Conservation (phyloP, 2,329 filamentous ascomycete species). For the Sordariomycetes sp. region DNA sequence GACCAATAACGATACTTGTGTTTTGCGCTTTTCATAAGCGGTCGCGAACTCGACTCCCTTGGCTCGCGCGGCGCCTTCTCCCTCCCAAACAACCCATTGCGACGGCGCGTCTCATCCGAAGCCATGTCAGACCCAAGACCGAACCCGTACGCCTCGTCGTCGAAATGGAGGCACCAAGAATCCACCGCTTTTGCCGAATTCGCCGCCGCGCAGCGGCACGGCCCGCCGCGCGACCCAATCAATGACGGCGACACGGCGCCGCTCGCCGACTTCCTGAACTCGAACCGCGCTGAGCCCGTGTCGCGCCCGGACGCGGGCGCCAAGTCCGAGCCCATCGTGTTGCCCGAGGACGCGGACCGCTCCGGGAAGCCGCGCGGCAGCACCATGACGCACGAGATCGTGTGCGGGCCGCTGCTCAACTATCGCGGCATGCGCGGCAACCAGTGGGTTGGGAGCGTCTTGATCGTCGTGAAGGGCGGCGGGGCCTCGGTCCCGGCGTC, state of each 20-base stretch:
- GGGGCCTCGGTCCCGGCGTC: conserved; percentile 43
- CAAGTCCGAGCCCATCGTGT: conserved; percentile 34
- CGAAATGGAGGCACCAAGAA: conserved; percentile 54
- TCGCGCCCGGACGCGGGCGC: conserved; percentile 12
- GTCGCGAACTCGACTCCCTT: not conserved
- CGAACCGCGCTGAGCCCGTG: conserved; percentile 35
- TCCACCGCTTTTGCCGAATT: conserved; percentile 42
- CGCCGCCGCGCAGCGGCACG: conserved; percentile 17
- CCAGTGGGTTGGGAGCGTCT: conserved; percentile 74
- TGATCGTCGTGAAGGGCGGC: conserved; percentile 70
- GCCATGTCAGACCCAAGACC: not conserved
- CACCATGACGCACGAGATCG: conserved; percentile 33
- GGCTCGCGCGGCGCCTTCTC: not conserved
- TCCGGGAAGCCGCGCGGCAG: conserved; percentile 28
- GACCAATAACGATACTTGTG: not conserved
- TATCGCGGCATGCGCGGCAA: conserved; percentile 65
- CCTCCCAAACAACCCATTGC: not conserved
- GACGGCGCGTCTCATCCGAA: not conserved
- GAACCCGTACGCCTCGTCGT: conserved; percentile 40
- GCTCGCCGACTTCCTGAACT: conserved; percentile 46
- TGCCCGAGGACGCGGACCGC: conserved; percentile 14
- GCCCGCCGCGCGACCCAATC: conserved; percentile 26
- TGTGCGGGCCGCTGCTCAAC: conserved; percentile 67
- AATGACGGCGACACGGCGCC: conserved; percentile 33
- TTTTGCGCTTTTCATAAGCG: not conserved